These are phyloP conservation scores for Macrophomina phaseolina DNA, from an alignment of 2,329 filamentous ascomycete species.

Conservation along the genomic window DNA sequence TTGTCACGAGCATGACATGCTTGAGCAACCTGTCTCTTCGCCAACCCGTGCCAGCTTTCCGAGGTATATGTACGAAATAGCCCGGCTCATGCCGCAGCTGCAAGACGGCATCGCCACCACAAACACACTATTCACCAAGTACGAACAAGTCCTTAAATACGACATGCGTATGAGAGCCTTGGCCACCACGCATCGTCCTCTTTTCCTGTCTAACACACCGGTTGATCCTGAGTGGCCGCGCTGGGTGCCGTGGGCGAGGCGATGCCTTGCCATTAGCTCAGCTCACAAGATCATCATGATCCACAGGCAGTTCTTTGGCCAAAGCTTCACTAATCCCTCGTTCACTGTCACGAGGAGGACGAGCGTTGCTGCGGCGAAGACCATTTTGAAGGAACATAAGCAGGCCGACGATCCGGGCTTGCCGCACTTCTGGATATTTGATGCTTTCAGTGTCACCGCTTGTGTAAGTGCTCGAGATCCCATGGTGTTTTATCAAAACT, in stretches of 20 bases:
- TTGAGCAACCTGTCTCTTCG: slow-evolving; percentile 30
- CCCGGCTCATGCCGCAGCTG: slow-evolving; percentile 44
- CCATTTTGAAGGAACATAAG: slow-evolving; percentile 47
- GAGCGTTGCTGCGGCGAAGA: slow-evolving; percentile 48
- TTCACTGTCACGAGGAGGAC: slow-evolving; percentile 52
- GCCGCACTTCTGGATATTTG: slow-evolving; percentile 52
- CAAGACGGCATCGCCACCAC: slow-evolving; percentile 46
- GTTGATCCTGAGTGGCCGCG: slow-evolving; percentile 46
- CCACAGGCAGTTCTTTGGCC: slow-evolving; percentile 50
- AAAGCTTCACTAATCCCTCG: slow-evolving; percentile 50
- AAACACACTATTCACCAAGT: slow-evolving; percentile 46
- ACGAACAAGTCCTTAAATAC: slow-evolving; percentile 48
- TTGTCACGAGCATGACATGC: slow-evolving; percentile 45
- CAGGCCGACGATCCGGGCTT: slow-evolving; percentile 43
- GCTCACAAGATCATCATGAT: slow-evolving; percentile 56
- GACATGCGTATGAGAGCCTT: slow-evolving; percentile 47
- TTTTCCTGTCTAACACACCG: slow-evolving; percentile 43
- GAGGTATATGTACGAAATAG: slow-evolving; percentile 41
- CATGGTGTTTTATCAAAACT: too few species aligned
- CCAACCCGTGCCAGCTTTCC: slow-evolving; percentile 39
- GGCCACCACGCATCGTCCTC: slow-evolving; percentile 42
- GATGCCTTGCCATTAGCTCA: slow-evolving; percentile 45
- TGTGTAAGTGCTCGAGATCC: background rate
- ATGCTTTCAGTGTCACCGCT: slow-evolving; percentile 50
- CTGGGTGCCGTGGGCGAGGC: slow-evolving; percentile 49